Conservation (phyloP, 1,284 basidiomycete genomes). For the Trichosporon sp. region DNA sequence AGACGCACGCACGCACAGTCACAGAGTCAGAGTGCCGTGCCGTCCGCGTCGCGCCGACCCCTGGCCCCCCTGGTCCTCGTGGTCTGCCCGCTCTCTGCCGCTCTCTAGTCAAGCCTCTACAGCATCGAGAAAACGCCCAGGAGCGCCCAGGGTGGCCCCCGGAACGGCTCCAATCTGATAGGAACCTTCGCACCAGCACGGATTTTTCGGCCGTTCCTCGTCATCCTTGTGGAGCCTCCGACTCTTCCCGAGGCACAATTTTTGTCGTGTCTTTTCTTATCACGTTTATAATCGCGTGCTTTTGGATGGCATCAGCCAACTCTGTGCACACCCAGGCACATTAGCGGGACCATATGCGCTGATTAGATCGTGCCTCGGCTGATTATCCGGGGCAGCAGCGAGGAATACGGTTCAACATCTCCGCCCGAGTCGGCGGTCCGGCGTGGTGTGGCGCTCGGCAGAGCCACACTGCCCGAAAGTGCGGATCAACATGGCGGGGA, state of each 20-base stretch:
- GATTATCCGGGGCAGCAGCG: background rate
- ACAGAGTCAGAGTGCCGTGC: too few species aligned
- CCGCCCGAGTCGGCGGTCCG: background rate
- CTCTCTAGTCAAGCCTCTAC: too few species aligned
- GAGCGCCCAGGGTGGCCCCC: background rate
- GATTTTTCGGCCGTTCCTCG: background rate
- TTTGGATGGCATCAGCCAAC: too few species aligned
- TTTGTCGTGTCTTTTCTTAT: background rate
- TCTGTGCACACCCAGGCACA: too few species aligned
- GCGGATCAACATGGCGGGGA: too few species aligned
- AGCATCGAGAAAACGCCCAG: too few species aligned
- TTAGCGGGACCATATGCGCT: too few species aligned
- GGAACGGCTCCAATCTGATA: background rate
- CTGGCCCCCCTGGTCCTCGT: too few species aligned
- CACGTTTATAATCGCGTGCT: too few species aligned
- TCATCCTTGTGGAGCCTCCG: background rate
- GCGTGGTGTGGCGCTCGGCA: too few species aligned
- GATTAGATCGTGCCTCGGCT: background rate
- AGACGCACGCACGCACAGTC: too few species aligned
- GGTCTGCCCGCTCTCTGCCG: background rate
- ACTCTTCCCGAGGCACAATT: background rate
- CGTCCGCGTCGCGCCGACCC: background rate
- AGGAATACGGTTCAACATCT: background rate
- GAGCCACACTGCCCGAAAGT: too few species aligned
- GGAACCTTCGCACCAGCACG: background rate